phyloP scores from a whole-genome alignment of 805 yeast species.

The Lipomyces anomalus region DNA sequence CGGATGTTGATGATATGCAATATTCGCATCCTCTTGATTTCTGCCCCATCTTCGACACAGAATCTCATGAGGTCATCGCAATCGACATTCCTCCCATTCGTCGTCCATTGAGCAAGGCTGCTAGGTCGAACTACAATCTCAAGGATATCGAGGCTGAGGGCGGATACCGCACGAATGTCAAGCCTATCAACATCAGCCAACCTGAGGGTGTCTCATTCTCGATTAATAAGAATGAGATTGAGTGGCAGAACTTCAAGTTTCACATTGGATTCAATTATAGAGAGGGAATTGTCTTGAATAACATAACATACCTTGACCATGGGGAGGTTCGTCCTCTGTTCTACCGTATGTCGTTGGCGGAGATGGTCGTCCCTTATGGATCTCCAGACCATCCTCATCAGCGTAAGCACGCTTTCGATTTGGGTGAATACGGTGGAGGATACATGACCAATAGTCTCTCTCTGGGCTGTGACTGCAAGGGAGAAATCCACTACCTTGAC shows the following conservation, averaged over 20 bases:
- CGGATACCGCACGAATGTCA: constrained; percentile 55
- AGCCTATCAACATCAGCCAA: constrained; percentile 66
- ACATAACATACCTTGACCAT: constrained; percentile 67
- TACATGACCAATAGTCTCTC: constrained; percentile 74
- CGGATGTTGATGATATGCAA: constrained; percentile 69
- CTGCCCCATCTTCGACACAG: constrained; percentile 76
- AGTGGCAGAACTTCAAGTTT: constrained; percentile 72
- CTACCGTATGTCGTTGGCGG: constrained; percentile 71
- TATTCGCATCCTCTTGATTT: constrained; percentile 66
- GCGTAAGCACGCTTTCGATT: constrained; percentile 79
- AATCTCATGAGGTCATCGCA: constrained; percentile 58
- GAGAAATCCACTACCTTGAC: constrained; percentile 76
- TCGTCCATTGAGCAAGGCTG: constrained; percentile 61
- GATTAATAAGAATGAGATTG: constrained; percentile 61
- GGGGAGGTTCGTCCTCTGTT: constrained; percentile 61
- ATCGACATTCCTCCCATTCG: constrained; percentile 73
- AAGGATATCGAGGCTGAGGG: constrained; percentile 58
- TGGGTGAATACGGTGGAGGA: constrained; percentile 87
- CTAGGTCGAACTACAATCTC: constrained; percentile 67
- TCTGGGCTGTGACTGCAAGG: constrained; percentile 81
- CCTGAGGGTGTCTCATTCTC: constrained; percentile 79
- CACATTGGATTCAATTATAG: constrained; percentile 82
- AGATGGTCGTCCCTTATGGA: constrained; percentile 85
- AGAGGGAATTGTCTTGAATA: constrained; percentile 76
- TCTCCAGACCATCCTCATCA: constrained; percentile 75